Base-by-base conservation (phyloP, 257 asterid species). In the Buddleja alternifolia region DNA sequence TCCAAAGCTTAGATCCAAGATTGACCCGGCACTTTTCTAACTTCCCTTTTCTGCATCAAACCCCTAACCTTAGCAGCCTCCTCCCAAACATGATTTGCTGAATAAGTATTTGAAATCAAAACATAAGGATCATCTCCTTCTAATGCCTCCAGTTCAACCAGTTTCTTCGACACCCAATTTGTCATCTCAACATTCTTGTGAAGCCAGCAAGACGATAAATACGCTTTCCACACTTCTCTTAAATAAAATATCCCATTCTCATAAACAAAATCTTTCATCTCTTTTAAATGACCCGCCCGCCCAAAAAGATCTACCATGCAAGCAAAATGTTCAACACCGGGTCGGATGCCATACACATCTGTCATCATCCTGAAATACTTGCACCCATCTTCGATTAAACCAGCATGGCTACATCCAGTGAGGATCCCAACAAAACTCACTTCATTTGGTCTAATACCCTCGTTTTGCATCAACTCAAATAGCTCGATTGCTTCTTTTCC, bases 281-380 rank as follows among this genome's bases (percentile, higher is more conserved):
- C 95, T 47, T 82, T 71, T 3, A 90, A 72, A 70, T 56, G 82
- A 56, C 95, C 93, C n/a, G 88, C 85, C 60, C n/a, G n/a, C n/a
- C 95, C 93, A 29, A 83, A 79, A 34, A 87, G 86, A 82, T 90
- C 95, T 11, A 85, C 87, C 92, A 90, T 83, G 77, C 90, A 90
- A 65, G 81, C 76, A 55, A 83, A 81, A 63, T 90, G 96, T 53
- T 87, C 86, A 6, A 76, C 65, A 15, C 51, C 74, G 6, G 95
- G 91, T 57, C 63, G 56, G 51, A 90, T 59, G 21, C 75, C 75
- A 44, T 79, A 85, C 1, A 64, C 77, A 42, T 80, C 84, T n/a
- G n/a, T n/a, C n/a, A 90, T 90, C 89, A 79, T 74, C 67, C 74
- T 82, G 60, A 90, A 90, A 73, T 83, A 87, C 70, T 73, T 67